Evolutionary conservation across 495 filamentous ascomycete species (phyloP), one percentile per base, ranked within the genome.

Genomic region (Podospora bellae-mahoneyi): DNA sequence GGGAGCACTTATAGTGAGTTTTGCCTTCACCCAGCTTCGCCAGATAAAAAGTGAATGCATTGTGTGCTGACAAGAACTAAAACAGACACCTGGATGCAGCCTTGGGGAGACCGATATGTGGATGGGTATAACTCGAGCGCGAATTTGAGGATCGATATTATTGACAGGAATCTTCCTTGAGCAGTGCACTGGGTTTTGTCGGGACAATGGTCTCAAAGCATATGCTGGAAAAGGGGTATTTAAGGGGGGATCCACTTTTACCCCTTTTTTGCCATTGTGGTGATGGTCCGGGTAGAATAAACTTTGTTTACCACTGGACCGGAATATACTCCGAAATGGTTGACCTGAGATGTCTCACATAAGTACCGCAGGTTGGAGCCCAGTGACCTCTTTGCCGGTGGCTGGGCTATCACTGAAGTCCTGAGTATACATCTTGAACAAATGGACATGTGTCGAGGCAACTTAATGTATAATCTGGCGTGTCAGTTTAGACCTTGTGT

Each of bases 1-100:
- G 53, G n/a, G 3, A 34, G 60, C 13, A 73, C 72, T 18, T 66
- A 67, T 60, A 60, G 72, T 73, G 27, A 44, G 66, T 68, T 34
- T 34, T 30, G 15, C 3, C 6, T 20, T 18, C 2, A 15, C 53
- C 27, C 0, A 4, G 0, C 53, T 23, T 23, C 1, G 23, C 23
- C 23, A 19, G 10, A 19, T 5, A 58, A 20, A 20, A 19, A 23
- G 23, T 62, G 30, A 30, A 27, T 28, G 10, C 2, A 48, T 15
- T 19, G 6, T 39, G 9, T 39, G 61, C 30, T 63, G 61, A 48
- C 30, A 13, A 18, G 27, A 64, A 16, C 18, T 32, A 44, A 30
- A 18, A 64, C 61, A 69, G 67, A 69, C 10, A 65, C 57, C 15
- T 69, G 62, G 62, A 64, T 65, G 23, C 67, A 69, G 39, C 56